Base-by-base conservation (phyloP, 2,329 filamentous ascomycete genomes). In the Nectriaceae sp. region DNA sequence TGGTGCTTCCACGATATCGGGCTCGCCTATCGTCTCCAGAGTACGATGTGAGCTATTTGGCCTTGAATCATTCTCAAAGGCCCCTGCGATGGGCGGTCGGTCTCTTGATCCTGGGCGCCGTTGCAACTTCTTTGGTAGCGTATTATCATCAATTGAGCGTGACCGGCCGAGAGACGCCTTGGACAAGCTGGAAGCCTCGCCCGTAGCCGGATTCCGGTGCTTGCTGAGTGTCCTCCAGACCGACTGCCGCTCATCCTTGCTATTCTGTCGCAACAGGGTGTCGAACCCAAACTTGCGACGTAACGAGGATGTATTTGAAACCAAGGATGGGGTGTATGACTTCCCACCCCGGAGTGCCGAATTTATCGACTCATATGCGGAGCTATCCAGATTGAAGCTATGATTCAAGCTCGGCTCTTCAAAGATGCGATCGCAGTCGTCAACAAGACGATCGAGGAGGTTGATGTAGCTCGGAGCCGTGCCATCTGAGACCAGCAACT, bases 171-270 rank as follows among this genome's bases (percentile, higher is more conserved):
- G 69, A 1, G 83, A 80, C 26, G 75, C 83, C 65, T 84, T 89
- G 3, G 88, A 86, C 33, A 90, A 68, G 65, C 82, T 89, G 15
- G 79, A 73, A 39, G 71, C 70, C 52, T 85, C 89, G 58, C 75
- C 84, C 45, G 75, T 83, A 52, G 75, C 80, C 22, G 78, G 70
- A 59, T 80, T 71, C 46, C 87, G 79, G 72, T 90, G 80, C 73
- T 96, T 96, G 75, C 91, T 96, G 56, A 96, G 73, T n/a, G 84
- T 92, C 46, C 91, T 84, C 84, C 91, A 91, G 19, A 96, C 84
- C 0, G 90, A 93, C 36, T 85, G 78, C 31, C 89, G 83, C 56
- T 90, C 88, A 19, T 78, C 80, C 66, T 87, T 93, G 73, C 88
- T 91, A 62, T 89, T 91, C 60, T 94, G 88, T 46, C 89, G 82